Percentiles rank a stretch among this genome's conserved stretches.
phyloP scores from a whole-genome alignment of 352 stramenopile species.

The Thalassiosira livingstoniorum region DNA sequence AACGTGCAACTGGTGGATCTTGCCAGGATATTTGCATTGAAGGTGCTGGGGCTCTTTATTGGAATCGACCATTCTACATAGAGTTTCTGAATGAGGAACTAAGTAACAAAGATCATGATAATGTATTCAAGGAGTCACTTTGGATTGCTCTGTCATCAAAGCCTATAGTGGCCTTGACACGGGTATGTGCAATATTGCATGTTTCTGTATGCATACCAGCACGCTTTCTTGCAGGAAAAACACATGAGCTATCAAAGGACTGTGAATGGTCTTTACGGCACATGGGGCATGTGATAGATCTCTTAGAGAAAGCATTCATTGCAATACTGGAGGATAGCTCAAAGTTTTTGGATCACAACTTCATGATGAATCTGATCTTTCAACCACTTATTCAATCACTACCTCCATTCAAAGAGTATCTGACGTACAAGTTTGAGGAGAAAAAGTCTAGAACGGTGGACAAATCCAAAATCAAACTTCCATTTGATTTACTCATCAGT shows the following conservation, averaged over 20 bases:
- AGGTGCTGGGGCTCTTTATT: constrained; percentile 24
- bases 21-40: constrained; percentile 6
- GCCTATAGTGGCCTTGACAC: constrained; percentile 20
- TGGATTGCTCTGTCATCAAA: constrained; percentile 21
- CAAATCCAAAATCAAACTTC: background rate
- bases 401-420: constrained; percentile 8
- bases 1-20: constrained; percentile 10
- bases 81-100: constrained; percentile 23
- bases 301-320: constrained; percentile 4
- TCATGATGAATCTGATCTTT: constrained; percentile 12
- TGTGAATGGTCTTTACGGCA: background rate
- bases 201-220: constrained; percentile 19
- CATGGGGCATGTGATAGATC: background rate
- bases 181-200: constrained; percentile 9
- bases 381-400: background rate
- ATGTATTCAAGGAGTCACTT: constrained; percentile 27
- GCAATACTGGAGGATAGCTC: background rate
- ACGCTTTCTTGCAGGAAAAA: constrained; percentile 13
- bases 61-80: constrained; percentile 31
- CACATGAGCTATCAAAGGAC: too few relatives aligned
- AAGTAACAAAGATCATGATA: background rate
- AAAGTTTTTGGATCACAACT: constrained; percentile 1
- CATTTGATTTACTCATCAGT: background rate
- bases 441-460: background rate
- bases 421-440: constrained; percentile 12